phyloP scores from a whole-genome alignment of 2,329 filamentous ascomycete species.

The Stemphylium vesicarium region DNA sequence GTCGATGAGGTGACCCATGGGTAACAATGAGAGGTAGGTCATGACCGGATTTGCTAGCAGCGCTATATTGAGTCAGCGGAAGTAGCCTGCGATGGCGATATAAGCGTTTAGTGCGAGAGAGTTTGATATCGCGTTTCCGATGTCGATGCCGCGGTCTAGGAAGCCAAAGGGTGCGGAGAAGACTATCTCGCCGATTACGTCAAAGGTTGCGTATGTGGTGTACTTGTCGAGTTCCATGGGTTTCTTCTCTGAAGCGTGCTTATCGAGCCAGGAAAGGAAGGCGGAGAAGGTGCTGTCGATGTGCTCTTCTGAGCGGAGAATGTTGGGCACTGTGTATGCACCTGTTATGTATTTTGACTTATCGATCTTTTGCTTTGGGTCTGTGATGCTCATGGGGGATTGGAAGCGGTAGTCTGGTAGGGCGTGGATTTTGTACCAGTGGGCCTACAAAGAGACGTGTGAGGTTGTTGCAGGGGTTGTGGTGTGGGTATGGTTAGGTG shows the following conservation, averaged over 20 bases:
- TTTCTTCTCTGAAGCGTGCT: background rate
- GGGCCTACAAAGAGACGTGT: conserved; percentile 13
- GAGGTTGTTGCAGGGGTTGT: background rate
- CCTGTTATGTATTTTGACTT: conserved; percentile 19
- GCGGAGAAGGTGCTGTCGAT: conserved; percentile 26
- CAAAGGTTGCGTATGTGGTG: conserved; percentile 52
- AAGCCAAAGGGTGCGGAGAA: conserved; percentile 45
- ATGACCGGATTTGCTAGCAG: conserved; percentile 49
- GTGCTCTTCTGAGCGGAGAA: conserved; percentile 31
- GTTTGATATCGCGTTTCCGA: conserved; percentile 48
- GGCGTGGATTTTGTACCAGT: conserved; percentile 47
- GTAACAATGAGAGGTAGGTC: conserved; percentile 44
- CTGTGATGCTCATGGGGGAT: conserved; percentile 50
- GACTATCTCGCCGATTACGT: conserved; percentile 48
- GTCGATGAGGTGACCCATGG: conserved; percentile 50
- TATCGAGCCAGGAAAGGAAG: conserved; percentile 2
- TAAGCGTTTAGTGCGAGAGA: conserved; percentile 1
- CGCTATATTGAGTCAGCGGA: conserved; percentile 10
- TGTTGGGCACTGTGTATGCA: conserved; percentile 35
- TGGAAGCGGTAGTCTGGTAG: conserved; percentile 52
- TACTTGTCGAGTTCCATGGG: conserved; percentile 36
- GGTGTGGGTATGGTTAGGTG: background rate
- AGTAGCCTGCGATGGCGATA: conserved; percentile 17
- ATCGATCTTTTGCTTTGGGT: conserved; percentile 44
- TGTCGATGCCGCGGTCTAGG: conserved; percentile 36